phyloP scores from a whole-genome alignment of 768 basidiomycete species.

The Phylloporus sp. region DNA sequence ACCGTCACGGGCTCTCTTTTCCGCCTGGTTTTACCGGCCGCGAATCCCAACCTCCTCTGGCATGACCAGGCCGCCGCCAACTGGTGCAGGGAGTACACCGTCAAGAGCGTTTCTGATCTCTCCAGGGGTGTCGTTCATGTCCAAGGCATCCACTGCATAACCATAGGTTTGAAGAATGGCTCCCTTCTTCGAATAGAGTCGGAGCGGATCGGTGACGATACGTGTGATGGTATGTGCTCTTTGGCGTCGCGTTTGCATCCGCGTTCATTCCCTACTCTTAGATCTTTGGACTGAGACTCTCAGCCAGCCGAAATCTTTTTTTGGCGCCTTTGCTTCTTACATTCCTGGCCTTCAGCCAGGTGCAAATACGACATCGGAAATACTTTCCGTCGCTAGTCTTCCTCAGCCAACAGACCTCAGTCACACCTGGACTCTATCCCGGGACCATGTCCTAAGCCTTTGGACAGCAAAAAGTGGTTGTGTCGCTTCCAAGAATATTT shows the following conservation, averaged over 20 bases:
- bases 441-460: conserved; percentile 77
- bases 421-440: conserved; percentile 79
- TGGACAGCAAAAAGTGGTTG: conserved; percentile 80
- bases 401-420: conserved; percentile 72
- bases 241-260: conserved; percentile 1
- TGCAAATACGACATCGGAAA: conserved; percentile 47
- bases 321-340: conserved; percentile 63
- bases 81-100: conserved; percentile 64
- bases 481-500: conserved; percentile 55
- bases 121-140: conserved; percentile 51
- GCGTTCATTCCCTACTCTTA: conserved; percentile 27
- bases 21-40: conserved; percentile 61
- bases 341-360: conserved; percentile 49
- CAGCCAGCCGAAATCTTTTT: conserved; percentile 60
- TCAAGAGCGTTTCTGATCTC: conserved; percentile 47
- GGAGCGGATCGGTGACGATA: conserved; percentile 49
- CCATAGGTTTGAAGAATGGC: conserved; percentile 57
- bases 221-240: conserved; percentile 49
- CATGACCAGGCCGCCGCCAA: conserved; percentile 45
- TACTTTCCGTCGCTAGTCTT: conserved; percentile 67
- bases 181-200: conserved; percentile 67
- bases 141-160: conserved; percentile 62
- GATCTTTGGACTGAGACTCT: conserved; percentile 69
- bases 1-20: conserved; percentile 68
- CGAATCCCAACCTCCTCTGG: conserved; percentile 53